Conservation (phyloP, 129 eudicot species). For the Flaveria linearis region DNA sequence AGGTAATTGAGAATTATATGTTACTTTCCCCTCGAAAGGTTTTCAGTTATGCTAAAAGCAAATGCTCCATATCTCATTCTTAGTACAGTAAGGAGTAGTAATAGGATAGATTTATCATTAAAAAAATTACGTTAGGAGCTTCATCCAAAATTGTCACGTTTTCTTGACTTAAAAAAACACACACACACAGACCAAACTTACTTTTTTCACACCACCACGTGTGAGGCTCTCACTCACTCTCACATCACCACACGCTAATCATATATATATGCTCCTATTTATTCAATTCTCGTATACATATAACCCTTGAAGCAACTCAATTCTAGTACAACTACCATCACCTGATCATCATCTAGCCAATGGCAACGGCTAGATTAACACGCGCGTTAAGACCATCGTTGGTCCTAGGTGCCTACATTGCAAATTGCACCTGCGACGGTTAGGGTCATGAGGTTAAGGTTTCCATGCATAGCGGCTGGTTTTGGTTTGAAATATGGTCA, state of each 20-base stretch:
- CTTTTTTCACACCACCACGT: conserved; percentile 29
- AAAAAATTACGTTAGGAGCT: not conserved
- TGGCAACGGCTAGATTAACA: conserved; percentile 42
- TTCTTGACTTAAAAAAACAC: too few species aligned
- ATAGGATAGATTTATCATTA: too few species aligned
- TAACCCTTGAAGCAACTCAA: conserved; percentile 1
- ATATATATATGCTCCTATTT: conserved; percentile 45
- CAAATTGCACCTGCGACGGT: not conserved
- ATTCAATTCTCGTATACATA: not conserved
- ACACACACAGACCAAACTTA: not conserved
- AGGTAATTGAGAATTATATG: too few species aligned
- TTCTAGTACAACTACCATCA: not conserved
- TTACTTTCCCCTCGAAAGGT: too few species aligned
- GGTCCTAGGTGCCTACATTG: not conserved
- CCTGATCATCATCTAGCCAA: not conserved
- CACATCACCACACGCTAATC: conserved; percentile 30
- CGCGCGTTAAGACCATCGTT: conserved; percentile 21
- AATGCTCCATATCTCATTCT: too few species aligned
- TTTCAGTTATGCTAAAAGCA: too few species aligned
- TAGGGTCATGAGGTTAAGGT: conserved; percentile 10
- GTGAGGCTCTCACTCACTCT: conserved; percentile 26
- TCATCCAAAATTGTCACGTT: conserved; percentile 26
- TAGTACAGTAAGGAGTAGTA: too few species aligned
- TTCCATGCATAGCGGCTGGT: conserved; percentile 30
- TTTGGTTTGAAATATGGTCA: conserved; percentile 25